Base-by-base conservation (phyloP, 345 rosid species). In the Melastoma malabathricum region DNA sequence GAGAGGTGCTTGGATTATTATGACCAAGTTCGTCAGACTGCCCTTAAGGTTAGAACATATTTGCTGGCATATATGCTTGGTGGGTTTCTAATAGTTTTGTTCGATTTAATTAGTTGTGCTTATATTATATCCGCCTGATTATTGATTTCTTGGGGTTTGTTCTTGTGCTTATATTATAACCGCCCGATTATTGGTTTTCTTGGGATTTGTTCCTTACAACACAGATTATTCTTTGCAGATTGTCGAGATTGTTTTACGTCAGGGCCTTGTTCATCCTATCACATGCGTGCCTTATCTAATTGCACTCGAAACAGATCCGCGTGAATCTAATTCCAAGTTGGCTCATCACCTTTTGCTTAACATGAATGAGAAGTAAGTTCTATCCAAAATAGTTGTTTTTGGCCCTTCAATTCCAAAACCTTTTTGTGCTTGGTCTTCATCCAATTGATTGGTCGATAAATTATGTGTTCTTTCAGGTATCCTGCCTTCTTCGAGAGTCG, bases 231-330 rank as follows among this genome's bases (percentile, higher is more conserved):
- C 38, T 29, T 29, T 4, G 79, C 86, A 93, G 99, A 93, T 93
- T 63, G 97, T 93, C 68, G 99, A 93, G 72, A 71, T 93, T 41
- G 99, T 83, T 51, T 77, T 93, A 48, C 95, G 95, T 34, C 99
- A 93, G 72, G 99, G 99, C 66, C 95, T 93, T 63, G 97, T 93
- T 61, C 99, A 93, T 76, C 97, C 99, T 62, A 93, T 93, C 51
- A 93, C 97, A 34, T 93, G 97, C 69, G 99, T 93, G 63, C 97
- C 99, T 16, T 75, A 85, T 73, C 82, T 93, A 67, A 88, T 93
- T 74, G 99, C 99, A 52, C 93, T 93, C 34, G 99, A 93, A 78
- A 79, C 95, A 47, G 99, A 93, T 81, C 99, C 92, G 50, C 81
- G 63, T 57, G 99, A 93, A 64, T 72, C 65, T 51, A 93, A 93